Percentiles rank a stretch among this genome's conserved stretches.
phyloP scores from a whole-genome alignment of 768 basidiomycete species.

The Gloeopeniophorella convolvens region DNA sequence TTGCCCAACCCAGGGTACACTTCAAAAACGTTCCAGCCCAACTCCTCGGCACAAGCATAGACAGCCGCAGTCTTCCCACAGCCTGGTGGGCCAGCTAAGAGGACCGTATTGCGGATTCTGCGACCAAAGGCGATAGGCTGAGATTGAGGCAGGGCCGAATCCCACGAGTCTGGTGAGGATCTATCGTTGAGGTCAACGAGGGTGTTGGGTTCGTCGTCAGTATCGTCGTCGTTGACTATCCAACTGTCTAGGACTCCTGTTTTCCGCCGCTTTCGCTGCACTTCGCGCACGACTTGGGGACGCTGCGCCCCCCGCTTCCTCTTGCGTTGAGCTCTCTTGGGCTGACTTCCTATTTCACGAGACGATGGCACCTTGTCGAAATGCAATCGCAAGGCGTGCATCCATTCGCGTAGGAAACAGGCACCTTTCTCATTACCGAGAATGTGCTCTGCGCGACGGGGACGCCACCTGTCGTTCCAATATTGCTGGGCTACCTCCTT shows the following conservation, averaged over 20 bases:
- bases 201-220: not conserved
- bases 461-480: slow-evolving; percentile 76
- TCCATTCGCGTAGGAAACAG: slow-evolving; percentile 70
- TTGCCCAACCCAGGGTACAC: slow-evolving; percentile 95
- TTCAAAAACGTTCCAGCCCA: slow-evolving; percentile 96
- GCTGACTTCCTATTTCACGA: slow-evolving; percentile 5
- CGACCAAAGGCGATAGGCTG: slow-evolving; percentile 30
- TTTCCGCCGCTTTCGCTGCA: slow-evolving; percentile 16
- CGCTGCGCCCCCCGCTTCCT: slow-evolving; percentile 12
- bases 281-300: slow-evolving; percentile 19
- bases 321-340: slow-evolving; percentile 6
- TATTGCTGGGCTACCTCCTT: slow-evolving; percentile 33
- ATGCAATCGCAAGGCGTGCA: slow-evolving; percentile 62
- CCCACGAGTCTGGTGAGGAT: not conserved
- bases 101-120: slow-evolving; percentile 75
- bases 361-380: slow-evolving; percentile 26
- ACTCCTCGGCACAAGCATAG: slow-evolving; percentile 89
- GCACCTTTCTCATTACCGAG: slow-evolving; percentile 73
- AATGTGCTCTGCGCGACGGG: slow-evolving; percentile 64
- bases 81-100: slow-evolving; percentile 78
- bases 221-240: slow-evolving; percentile 17
- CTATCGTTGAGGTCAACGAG: not conserved
- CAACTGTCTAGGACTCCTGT: slow-evolving; percentile 14
- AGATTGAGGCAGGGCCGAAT: slow-evolving; percentile 3
- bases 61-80: slow-evolving; percentile 89